These are phyloP conservation scores for Epichloe bromicola DNA, from an alignment of 2,329 filamentous ascomycete genomes.

Conservation along the genomic window DNA sequence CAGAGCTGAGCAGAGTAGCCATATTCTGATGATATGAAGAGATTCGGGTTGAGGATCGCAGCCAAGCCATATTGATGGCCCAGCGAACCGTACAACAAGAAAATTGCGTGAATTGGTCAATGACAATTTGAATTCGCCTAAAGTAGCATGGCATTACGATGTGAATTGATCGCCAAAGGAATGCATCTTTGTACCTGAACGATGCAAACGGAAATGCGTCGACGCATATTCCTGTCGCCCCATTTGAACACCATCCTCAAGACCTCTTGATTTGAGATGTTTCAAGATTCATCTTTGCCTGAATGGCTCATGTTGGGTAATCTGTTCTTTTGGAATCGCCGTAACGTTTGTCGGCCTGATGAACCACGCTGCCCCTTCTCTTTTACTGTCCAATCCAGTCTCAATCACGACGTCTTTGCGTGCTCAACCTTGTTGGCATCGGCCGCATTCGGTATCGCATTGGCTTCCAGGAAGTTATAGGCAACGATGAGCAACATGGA, in stretches of 20 bases:
- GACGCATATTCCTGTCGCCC: neutral
- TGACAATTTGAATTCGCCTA: neutral
- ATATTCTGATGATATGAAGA: neutral
- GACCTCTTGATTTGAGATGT: neutral
- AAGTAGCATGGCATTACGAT: neutral
- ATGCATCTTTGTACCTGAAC: neutral
- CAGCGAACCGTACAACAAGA: neutral
- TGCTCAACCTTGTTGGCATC: conserved; percentile 1
- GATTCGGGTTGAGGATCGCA: neutral
- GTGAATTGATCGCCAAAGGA: neutral
- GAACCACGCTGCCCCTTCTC: neutral
- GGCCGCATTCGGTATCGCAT: conserved; percentile 33
- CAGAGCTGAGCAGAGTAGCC: too few species aligned
- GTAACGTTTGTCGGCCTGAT: neutral
- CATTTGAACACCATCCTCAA: too few species aligned
- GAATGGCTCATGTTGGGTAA: neutral
- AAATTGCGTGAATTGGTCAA: neutral
- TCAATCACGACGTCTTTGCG: conserved; percentile 2
- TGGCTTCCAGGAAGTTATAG: conserved; percentile 95
- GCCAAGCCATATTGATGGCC: neutral
- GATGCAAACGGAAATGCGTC: neutral
- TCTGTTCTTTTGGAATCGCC: neutral
- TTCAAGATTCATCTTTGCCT: neutral
- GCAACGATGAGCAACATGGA: conserved; percentile 88
- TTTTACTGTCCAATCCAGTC: neutral